These are phyloP conservation scores for Exophiala phaeomuriformis DNA, from an alignment of 2,329 filamentous ascomycete species.

Conservation along the genomic window DNA sequence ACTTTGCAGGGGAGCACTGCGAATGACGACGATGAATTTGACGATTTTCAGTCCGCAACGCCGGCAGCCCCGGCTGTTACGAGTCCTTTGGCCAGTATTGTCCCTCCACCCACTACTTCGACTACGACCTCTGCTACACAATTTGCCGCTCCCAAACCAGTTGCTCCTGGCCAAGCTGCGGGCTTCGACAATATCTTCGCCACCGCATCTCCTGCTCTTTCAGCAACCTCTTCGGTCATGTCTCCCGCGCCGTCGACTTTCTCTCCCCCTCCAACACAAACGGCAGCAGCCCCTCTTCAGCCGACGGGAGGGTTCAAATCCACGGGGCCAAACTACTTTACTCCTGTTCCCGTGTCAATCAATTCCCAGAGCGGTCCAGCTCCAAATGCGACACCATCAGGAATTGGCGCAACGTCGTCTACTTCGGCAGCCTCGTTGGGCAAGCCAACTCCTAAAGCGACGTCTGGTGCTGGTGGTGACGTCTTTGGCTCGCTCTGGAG, in stretches of 20 bases:
- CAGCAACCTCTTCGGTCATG: constrained; percentile 49
- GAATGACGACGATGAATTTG: constrained; percentile 77
- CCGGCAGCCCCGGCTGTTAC: constrained; percentile 39
- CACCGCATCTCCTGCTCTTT: constrained; percentile 49
- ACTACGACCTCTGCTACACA: constrained; percentile 51
- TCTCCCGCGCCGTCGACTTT: constrained; percentile 51
- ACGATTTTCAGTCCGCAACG: constrained; percentile 89
- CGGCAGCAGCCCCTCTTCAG: constrained; percentile 43
- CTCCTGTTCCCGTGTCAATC: constrained; percentile 52
- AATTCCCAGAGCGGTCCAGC: constrained; percentile 24
- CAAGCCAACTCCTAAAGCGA: constrained; percentile 45
- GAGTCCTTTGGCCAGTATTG: constrained; percentile 35
- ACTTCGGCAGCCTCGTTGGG: constrained; percentile 34
- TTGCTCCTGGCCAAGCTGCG: constrained; percentile 72
- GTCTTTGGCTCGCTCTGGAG: constrained; percentile 84
- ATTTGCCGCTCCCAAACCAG: constrained; percentile 74
- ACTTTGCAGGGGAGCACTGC: constrained; percentile 38
- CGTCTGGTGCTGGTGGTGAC: constrained; percentile 58
- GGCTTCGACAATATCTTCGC: constrained; percentile 75
- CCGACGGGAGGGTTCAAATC: constrained; percentile 58
- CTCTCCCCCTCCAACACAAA: constrained; percentile 36
- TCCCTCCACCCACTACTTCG: constrained; percentile 43
- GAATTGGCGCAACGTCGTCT: constrained; percentile 32
- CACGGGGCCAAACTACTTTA: constrained; percentile 87
- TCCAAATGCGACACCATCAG: constrained; percentile 27